Evolutionary conservation across 805 yeast genomes (phyloP).

Genomic region (Pichia scutulata): DNA sequence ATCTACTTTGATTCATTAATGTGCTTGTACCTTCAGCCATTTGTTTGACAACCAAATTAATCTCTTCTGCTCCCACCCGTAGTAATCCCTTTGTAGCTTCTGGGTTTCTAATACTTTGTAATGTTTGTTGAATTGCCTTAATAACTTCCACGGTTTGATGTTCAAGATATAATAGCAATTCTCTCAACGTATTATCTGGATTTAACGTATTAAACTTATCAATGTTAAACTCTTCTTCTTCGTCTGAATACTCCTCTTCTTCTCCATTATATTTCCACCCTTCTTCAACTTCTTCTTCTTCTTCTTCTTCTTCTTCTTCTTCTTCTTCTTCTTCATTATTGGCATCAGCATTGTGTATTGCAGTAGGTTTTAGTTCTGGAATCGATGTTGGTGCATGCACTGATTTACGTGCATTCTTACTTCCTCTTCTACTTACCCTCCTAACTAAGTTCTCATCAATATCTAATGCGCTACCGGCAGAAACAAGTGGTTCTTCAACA

Average conservation of each 20-base stretch:
- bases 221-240: constrained; percentile 43
- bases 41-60: constrained; percentile 67
- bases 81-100: constrained; percentile 70
- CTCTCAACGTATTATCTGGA: constrained; percentile 83
- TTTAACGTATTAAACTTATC: constrained; percentile 74
- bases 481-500: background rate
- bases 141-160: constrained; percentile 92
- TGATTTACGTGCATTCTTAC: background rate
- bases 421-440: constrained; percentile 9
- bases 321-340: constrained; percentile 12
- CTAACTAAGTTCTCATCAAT: constrained; percentile 10
- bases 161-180: constrained; percentile 76
- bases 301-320: constrained; percentile 31
- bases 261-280: constrained; percentile 29
- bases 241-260: constrained; percentile 14
- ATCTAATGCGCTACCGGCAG: constrained; percentile 9
- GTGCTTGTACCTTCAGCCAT: constrained; percentile 87
- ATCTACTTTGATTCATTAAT: constrained; percentile 83
- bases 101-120: constrained; percentile 69
- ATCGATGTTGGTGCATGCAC: background rate
- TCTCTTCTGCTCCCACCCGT: constrained; percentile 65
- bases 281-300: constrained; percentile 45
- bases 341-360: too few relatives aligned
- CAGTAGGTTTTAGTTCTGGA: background rate
- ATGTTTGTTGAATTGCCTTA: constrained; percentile 75